A percentile compares a stretch with the other conserved stretches of the same genome.
Evolutionary conservation across 2,329 filamentous ascomycete species (phyloP).

Genomic region (Exophiala aquamarina): DNA sequence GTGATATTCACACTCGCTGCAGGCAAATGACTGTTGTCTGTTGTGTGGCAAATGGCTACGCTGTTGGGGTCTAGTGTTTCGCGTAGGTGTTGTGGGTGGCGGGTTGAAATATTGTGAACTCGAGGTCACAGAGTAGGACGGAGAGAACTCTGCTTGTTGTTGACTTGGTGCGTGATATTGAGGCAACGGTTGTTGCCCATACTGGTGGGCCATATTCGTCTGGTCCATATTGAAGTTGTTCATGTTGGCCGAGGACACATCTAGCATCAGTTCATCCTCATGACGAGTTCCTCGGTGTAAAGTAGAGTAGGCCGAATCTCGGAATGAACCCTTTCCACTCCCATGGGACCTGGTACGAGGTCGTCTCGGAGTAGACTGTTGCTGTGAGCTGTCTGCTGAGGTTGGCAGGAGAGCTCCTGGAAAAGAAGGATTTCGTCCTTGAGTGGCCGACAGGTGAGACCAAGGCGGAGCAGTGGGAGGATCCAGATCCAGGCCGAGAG

Average conservation of each 20-base stretch:
- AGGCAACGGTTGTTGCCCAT: background rate
- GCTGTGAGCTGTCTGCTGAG: conserved; percentile 1
- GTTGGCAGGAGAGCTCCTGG: conserved; percentile 1
- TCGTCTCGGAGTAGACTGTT: conserved; percentile 3
- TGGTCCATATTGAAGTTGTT: conserved; percentile 7
- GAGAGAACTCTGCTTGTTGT: background rate
- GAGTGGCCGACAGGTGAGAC: conserved; percentile 12
- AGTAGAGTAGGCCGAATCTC: conserved; percentile 21
- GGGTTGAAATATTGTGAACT: no score
- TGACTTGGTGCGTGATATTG: background rate
- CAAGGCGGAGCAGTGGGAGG: conserved; percentile 10
- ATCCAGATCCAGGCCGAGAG: background rate
- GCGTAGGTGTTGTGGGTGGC: no score
- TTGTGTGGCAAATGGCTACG: no score
- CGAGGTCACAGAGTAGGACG: no score
- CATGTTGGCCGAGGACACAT: background rate
- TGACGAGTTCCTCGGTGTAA: conserved; percentile 13
- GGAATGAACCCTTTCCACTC: conserved; percentile 16
- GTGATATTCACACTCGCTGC: conserved; percentile 12
- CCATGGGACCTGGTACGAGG: conserved; percentile 7
- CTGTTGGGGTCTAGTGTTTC: no score
- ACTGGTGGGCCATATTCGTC: background rate
- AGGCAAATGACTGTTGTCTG: background rate
- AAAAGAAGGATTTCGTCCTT: conserved; percentile 7
- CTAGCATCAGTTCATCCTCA: conserved; percentile 12